Conservation (phyloP, 2,329 filamentous ascomycete genomes). For the Cercospora brassicicola region DNA sequence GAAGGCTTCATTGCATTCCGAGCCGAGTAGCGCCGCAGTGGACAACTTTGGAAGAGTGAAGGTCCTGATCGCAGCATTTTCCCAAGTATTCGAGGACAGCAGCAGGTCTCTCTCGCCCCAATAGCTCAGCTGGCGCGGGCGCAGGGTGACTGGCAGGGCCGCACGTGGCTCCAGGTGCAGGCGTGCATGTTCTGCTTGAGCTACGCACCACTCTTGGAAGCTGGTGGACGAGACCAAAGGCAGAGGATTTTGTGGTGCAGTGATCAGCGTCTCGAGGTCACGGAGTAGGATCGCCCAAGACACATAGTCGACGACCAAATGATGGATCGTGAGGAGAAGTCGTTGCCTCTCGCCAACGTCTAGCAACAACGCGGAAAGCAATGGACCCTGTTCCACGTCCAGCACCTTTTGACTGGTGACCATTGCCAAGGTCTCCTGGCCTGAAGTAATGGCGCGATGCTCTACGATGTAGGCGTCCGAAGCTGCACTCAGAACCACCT, state of each 20-base stretch:
- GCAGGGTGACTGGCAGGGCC: background rate
- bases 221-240: background rate
- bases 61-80: background rate
- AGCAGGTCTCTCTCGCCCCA: background rate
- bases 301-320: background rate
- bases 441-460: background rate
- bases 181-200: background rate
- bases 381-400: background rate
- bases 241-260: background rate
- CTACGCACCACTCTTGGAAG: background rate
- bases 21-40: background rate
- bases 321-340: background rate
- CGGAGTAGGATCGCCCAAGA: background rate
- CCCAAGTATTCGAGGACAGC: background rate
- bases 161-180: background rate
- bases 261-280: background rate
- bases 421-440: background rate
- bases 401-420: background rate
- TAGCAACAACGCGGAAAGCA: background rate
- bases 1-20: background rate
- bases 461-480: background rate
- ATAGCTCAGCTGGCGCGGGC: background rate
- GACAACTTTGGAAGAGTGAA: background rate
- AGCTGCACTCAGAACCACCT: background rate
- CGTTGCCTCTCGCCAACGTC: background rate